Evolutionary conservation across 78 protist genomes (phyloP), one percentile per base, ranked within the genome.

Genomic region (Mastigamoeba balamuthi): DNA sequence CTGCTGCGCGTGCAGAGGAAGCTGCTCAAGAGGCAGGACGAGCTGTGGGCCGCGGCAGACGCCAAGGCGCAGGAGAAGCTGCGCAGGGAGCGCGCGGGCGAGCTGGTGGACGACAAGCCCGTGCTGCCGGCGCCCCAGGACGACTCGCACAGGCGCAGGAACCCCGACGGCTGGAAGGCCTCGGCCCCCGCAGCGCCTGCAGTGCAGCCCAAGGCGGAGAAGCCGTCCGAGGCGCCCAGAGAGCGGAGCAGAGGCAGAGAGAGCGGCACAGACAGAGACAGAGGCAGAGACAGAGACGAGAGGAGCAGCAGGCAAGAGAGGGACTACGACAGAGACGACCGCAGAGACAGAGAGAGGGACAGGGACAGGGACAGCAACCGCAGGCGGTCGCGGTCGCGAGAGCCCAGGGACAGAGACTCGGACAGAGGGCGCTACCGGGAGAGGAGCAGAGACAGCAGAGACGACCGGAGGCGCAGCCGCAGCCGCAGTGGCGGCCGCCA

Each of bases 211-310:
- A n/a, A n/a, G 17, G 17, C 17, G 58, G 58, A 48, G 58, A 48
- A 48, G 40, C 30, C 42, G 65, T 42, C 29, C 38, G 78, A 64
- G 72, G 64, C 48, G 7, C 48, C 48, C 1, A 75, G 72, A 17
- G 38, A 63, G 36, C 65, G 4, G 3, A 64, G 44, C 44, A 75
- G 33, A 38, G 79, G 44, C 71, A 63, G 72, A 67, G 37, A 43
- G 71, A 75, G 4, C 4, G 79, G 44, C 44, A 75, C n/a, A 38
- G 79, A 75, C 41, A 63, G 72, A 66, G 37, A 43, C 75, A 41
- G 64, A 74, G 23, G 27, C 37, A 39, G 67, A 30, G 78, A 75
- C 42, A 75, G 78, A 58, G 4, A 73, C 6, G 39, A 75, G 39
- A 36, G 58, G 27, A 27, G 40, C 10, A 38, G 48, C 25, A 40